These are phyloP conservation scores for Aspergillus ibericus DNA, from an alignment of 2,329 filamentous ascomycete species.

Conservation along the genomic window DNA sequence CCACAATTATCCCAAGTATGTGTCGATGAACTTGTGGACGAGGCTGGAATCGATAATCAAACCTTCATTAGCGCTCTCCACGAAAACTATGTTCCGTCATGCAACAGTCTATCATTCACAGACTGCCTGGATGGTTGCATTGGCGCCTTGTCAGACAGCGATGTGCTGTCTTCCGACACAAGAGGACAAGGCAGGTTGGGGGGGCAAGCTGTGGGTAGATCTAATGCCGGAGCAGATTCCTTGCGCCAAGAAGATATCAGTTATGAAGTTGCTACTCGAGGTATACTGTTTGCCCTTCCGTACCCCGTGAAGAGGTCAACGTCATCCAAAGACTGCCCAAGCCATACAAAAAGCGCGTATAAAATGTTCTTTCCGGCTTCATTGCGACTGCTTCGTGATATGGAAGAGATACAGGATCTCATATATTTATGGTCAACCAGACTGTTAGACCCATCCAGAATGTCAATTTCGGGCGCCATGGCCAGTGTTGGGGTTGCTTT, in stretches of 20 bases:
- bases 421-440: conserved; percentile 49
- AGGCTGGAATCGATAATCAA: conserved; percentile 86
- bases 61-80: conserved; percentile 89
- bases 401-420: conserved; percentile 75
- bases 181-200: conserved; percentile 33
- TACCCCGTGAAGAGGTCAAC: conserved; percentile 71
- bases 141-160: conserved; percentile 81
- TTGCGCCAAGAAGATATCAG: conserved; percentile 91
- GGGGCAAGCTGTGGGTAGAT: conserved; percentile 59
- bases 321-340: conserved; percentile 38
- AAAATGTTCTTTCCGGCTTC: conserved; percentile 93
- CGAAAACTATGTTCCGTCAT: conserved; percentile 90
- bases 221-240: conserved; percentile 54
- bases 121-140: conserved; percentile 84
- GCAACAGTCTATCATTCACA: conserved; percentile 64
- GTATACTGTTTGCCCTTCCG: conserved; percentile 80
- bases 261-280: conserved; percentile 86
- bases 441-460: conserved; percentile 35
- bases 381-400: conserved; percentile 77
- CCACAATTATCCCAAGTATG: conserved; percentile 65
- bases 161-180: conserved; percentile 72
- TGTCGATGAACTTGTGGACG: conserved; percentile 79
- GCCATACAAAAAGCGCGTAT: conserved; percentile 59
- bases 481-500: background rate
- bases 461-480: conserved; percentile 27